Percentiles rank a stretch among this genome's conserved stretches.
Evolutionary conservation across 2,329 filamentous ascomycete genomes (phyloP).

Genomic region (Ophiostoma sp.): DNA sequence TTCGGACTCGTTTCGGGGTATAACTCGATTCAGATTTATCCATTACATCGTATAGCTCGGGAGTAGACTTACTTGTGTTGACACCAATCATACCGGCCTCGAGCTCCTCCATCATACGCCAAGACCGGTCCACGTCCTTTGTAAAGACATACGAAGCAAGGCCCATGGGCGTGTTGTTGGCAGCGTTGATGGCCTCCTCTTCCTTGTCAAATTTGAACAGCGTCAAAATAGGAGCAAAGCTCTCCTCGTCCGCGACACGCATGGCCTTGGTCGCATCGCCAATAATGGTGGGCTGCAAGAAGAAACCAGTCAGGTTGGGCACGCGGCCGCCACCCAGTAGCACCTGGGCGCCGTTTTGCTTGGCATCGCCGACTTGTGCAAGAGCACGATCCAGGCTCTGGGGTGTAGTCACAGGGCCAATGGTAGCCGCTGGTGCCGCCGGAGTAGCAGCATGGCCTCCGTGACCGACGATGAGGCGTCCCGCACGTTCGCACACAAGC

Average conservation of each 20-base stretch:
- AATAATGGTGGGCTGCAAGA: slow-evolving; percentile 45
- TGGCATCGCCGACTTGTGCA: slow-evolving; percentile 28
- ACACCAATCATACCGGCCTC: slow-evolving; percentile 59
- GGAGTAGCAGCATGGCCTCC: slow-evolving; percentile 21
- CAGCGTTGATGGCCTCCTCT: slow-evolving; percentile 47
- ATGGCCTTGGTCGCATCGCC: slow-evolving; percentile 38
- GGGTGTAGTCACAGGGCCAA: slow-evolving; percentile 37
- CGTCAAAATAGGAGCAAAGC: slow-evolving; percentile 53
- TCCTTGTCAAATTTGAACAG: slow-evolving; percentile 52
- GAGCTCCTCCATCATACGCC: slow-evolving; percentile 44
- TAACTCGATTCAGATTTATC: not conserved
- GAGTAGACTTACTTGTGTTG: slow-evolving; percentile 27
- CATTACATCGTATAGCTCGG: not conserved
- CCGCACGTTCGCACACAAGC: slow-evolving; percentile 38
- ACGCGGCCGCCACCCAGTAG: slow-evolving; percentile 48
- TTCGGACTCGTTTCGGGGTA: slow-evolving; percentile 6
- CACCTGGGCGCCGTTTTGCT: slow-evolving; percentile 28
- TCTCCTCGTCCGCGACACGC: slow-evolving; percentile 48
- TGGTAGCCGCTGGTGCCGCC: slow-evolving; percentile 29
- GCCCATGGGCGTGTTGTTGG: slow-evolving; percentile 44
- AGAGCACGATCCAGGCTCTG: slow-evolving; percentile 35
- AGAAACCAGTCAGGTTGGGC: slow-evolving; percentile 46
- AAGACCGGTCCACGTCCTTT: slow-evolving; percentile 34
- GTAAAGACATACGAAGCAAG: slow-evolving; percentile 34
- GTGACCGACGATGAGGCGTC: slow-evolving; percentile 27